phyloP scores from a whole-genome alignment of 345 rosid species.

The Fremontodendron californicum region DNA sequence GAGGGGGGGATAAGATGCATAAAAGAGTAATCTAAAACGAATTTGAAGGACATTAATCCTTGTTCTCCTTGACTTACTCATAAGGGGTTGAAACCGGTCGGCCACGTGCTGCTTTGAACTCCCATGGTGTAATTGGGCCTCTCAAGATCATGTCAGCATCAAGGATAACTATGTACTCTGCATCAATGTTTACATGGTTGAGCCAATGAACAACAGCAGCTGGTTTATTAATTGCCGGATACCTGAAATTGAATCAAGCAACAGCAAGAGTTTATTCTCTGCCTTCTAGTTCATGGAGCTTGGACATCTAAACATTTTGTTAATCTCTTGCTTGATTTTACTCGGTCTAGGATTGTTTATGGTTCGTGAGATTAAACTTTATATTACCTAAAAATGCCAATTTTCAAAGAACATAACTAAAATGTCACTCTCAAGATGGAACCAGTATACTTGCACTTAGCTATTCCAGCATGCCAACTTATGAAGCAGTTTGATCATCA shows the following conservation, averaged over 20 bases:
- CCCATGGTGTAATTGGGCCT: conserved; percentile 99
- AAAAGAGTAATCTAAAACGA: background rate
- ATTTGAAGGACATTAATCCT: background rate
- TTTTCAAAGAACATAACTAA: background rate
- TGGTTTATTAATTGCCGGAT: conserved; percentile 98
- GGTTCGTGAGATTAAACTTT: background rate
- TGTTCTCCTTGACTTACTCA: conserved; percentile 48
- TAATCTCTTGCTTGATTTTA: background rate
- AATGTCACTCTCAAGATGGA: background rate
- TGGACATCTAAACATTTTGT: background rate
- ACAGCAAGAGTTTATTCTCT: background rate
- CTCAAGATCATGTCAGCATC: conserved; percentile 98
- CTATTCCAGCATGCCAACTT: background rate
- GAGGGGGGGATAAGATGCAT: background rate
- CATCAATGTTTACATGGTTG: conserved; percentile 80
- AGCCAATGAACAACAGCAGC: conserved; percentile 99
- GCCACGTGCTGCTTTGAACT: conserved; percentile 84
- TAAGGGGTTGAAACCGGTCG: conserved; percentile 98
- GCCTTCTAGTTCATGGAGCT: background rate
- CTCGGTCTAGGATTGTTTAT: background rate
- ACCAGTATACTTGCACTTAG: background rate
- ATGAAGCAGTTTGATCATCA: background rate
- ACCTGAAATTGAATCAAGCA: conserved; percentile 50
- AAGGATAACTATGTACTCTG: conserved; percentile 87
- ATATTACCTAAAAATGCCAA: background rate